Base-by-base conservation (phyloP, 805 yeast species). In the Teunomyces atbi region DNA sequence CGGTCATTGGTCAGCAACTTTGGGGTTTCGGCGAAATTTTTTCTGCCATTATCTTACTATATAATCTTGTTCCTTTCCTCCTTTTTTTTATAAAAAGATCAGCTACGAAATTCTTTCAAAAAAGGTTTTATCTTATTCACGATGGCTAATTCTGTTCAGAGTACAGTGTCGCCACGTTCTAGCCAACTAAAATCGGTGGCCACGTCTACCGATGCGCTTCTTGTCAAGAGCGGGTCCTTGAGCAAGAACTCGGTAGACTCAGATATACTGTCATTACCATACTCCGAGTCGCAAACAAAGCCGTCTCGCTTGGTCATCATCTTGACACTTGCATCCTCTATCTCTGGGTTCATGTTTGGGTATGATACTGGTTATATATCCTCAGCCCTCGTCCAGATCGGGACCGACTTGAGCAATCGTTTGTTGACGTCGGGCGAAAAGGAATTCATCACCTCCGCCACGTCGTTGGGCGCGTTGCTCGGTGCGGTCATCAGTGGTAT, bases 341-440 rank as follows among this genome's bases (percentile, higher is more conserved):
- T 92, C 51, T 90, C 97, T 0, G 98, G 98, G 1, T 89, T 91
- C 68, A 82, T 92, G 89, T 92, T 92, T 68, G 99, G 99, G 55
- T 92, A 92, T 61, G 99, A 92, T 65, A 92, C 98, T 0, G 98
- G 98, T 55, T 92, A 92, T 67, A 91, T 92, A 35, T 92, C 98
- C 3, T 84, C 95, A 15, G 97, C 97, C 0, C 74, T 92, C 57
- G 96, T 91, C 16, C 82, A 90, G 30, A 82, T 92, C 41, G 90
- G 91, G 10, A 79, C 82, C 4, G 96, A 88, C 61, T 77, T 92
- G 51, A 53, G 58, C 52, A 54, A 81, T 53, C 74, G 76, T 46
- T 57, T 63, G 0, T 73, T 91, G 45, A 73, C 90, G 0, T 78
- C 81, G 47, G 95, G 96, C 40, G 83, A 90, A 55, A 87, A 89